Evolutionary conservation across 371 early-diverging fungal genomes (phyloP).

Genomic region (Coemansia sp.): DNA sequence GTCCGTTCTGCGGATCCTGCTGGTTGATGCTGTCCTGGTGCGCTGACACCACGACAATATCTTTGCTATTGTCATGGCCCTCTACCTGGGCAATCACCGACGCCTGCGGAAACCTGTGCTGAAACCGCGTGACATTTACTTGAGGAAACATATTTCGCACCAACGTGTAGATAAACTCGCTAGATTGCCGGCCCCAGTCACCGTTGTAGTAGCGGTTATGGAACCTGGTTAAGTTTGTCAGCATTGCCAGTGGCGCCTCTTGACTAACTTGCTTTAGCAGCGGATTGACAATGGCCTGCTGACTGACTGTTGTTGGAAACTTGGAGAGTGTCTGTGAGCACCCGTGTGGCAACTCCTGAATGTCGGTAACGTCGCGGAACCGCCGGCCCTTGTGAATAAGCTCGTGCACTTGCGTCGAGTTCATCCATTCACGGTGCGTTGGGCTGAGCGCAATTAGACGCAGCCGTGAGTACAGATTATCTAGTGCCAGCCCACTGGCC

Average conservation of each 20-base stretch:
- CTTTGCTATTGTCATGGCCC: constrained; percentile 56
- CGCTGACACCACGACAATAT: constrained; percentile 76
- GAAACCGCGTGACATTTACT: constrained; percentile 61
- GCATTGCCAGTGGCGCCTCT: constrained; percentile 57
- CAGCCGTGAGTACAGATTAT: too few relatives aligned
- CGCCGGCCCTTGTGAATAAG: constrained; percentile 59
- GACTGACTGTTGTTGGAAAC: constrained; percentile 16
- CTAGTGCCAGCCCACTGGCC: too few relatives aligned
- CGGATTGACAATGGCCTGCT: constrained; percentile 53
- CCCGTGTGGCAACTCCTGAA: constrained; percentile 27
- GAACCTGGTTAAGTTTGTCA: constrained; percentile 72
- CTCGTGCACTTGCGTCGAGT: constrained; percentile 2
- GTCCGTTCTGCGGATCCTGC: constrained; percentile 66
- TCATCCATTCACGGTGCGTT: neutral
- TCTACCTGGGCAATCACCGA: constrained; percentile 64
- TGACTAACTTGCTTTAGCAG: constrained; percentile 58
- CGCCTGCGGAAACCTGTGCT: constrained; percentile 59
- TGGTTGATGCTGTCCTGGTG: constrained; percentile 86
- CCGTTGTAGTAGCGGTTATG: constrained; percentile 82
- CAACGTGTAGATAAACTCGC: constrained; percentile 66
- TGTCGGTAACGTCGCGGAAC: constrained; percentile 85
- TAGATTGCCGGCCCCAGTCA: constrained; percentile 61
- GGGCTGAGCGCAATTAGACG: too few relatives aligned
- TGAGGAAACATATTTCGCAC: constrained; percentile 31
- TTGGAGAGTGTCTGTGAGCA: too few relatives aligned